phyloP scores from a whole-genome alignment of 2,329 filamentous ascomycete genomes.

The Periconia sp. region DNA sequence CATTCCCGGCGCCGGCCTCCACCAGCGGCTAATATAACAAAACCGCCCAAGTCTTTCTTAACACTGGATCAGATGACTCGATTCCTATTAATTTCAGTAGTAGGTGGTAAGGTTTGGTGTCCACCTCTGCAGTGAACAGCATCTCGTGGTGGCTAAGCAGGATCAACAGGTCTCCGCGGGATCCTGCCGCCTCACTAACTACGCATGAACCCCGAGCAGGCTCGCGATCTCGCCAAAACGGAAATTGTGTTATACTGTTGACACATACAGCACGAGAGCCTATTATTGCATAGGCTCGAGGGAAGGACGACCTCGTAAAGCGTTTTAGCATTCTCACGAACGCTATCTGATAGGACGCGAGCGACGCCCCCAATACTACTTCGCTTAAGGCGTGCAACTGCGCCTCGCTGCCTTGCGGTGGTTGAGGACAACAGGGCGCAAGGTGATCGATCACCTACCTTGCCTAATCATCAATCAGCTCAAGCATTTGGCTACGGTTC shows the following conservation, averaged over 20 bases:
- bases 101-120: too few relatives aligned
- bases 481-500: neutral
- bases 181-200: neutral
- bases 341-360: neutral
- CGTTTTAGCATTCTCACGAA: neutral
- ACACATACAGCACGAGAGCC: too few relatives aligned
- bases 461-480: neutral
- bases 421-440: too few relatives aligned
- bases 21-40: too few relatives aligned
- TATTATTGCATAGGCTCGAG: neutral
- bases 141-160: constrained; percentile 1
- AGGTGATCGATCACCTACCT: neutral
- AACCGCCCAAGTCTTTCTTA: too few relatives aligned
- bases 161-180: neutral
- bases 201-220: too few relatives aligned
- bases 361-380: neutral
- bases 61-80: too few relatives aligned
- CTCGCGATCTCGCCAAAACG: too few relatives aligned
- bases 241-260: too few relatives aligned
- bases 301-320: neutral
- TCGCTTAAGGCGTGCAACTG: neutral
- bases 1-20: too few relatives aligned
- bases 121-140: neutral
- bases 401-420: constrained; percentile 9
- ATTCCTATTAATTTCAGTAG: too few relatives aligned